Percentiles rank a stretch among this genome's conserved stretches.
Evolutionary conservation across 139 green algal genomes (phyloP).

Genomic region (Coelastrella sp.): DNA sequence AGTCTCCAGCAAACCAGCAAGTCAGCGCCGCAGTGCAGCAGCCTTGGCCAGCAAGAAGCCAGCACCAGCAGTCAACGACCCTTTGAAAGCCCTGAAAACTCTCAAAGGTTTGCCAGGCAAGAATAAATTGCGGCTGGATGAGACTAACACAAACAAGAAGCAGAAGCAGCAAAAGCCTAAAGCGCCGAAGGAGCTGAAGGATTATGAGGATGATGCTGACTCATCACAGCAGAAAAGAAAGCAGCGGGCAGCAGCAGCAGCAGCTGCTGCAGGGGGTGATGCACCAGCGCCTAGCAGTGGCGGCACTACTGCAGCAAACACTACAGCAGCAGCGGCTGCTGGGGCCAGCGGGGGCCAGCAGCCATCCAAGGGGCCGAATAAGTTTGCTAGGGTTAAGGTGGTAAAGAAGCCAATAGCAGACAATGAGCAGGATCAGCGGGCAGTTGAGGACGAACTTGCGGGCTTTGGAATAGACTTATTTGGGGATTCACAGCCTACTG

Average conservation of each 20-base stretch:
- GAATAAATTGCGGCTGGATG: not conserved
- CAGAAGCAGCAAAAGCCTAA: not conserved
- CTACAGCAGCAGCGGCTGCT: not conserved
- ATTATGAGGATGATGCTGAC: not conserved
- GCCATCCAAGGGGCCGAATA: not conserved
- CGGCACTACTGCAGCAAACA: not conserved
- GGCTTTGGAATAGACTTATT: not conserved
- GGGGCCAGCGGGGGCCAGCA: not conserved
- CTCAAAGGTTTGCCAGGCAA: not conserved
- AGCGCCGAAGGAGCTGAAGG: not conserved
- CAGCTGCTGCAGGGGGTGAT: not conserved
- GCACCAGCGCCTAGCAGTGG: not conserved
- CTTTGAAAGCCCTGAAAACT: not conserved
- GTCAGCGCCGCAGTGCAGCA: not conserved
- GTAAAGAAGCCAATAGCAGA: not conserved
- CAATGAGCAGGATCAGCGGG: not conserved
- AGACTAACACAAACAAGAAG: not conserved
- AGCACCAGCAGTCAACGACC: not conserved
- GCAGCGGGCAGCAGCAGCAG: not conserved
- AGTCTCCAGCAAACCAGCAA: not conserved
- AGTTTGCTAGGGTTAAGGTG: not conserved
- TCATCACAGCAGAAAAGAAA: not conserved
- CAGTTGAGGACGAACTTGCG: not conserved
- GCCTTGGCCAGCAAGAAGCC: not conserved
- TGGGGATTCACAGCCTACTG: not conserved